phyloP scores from a whole-genome alignment of 2,329 filamentous ascomycete species.

The Pseudocercospora macadamiae region DNA sequence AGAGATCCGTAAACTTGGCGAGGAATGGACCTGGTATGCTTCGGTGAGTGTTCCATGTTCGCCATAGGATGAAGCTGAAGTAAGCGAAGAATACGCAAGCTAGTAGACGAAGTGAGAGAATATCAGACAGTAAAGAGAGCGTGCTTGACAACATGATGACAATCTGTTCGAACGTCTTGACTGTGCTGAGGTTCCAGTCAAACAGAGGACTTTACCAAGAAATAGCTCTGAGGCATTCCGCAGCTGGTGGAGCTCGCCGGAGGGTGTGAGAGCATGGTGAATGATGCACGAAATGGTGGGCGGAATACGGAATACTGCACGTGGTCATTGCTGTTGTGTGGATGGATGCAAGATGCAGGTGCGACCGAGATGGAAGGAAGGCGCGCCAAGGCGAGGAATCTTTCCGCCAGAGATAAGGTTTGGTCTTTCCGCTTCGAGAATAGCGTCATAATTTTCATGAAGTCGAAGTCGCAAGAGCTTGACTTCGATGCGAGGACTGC shows the following conservation, averaged over 20 bases:
- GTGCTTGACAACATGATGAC: constrained; percentile 10
- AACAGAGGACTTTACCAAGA: not conserved
- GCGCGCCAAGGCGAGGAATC: not conserved
- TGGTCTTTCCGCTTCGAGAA: not conserved
- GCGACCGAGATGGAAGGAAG: not conserved
- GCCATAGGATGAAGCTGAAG: constrained; percentile 12
- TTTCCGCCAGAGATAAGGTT: too few species aligned
- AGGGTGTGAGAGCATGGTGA: not conserved
- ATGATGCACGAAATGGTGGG: not conserved
- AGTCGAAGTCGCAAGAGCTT: too few species aligned
- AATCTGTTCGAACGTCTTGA: not conserved
- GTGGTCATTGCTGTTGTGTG: not conserved
- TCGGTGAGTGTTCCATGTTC: constrained; percentile 25
- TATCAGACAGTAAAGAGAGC: constrained; percentile 11
- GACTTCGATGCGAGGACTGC: too few species aligned
- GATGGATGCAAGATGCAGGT: not conserved
- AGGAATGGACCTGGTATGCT: constrained; percentile 55
- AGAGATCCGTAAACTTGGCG: constrained; percentile 56
- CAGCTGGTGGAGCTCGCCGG: not conserved
- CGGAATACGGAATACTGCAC: not conserved
- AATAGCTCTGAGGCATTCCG: not conserved
- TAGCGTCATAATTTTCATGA: not conserved
- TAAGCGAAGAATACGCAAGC: constrained; percentile 11
- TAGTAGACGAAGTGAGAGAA: constrained; percentile 2
- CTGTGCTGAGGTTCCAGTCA: constrained; percentile 9